These are phyloP conservation scores for Cryphonectria naterciae DNA, from an alignment of 2,329 filamentous ascomycete species.

Conservation along the genomic window DNA sequence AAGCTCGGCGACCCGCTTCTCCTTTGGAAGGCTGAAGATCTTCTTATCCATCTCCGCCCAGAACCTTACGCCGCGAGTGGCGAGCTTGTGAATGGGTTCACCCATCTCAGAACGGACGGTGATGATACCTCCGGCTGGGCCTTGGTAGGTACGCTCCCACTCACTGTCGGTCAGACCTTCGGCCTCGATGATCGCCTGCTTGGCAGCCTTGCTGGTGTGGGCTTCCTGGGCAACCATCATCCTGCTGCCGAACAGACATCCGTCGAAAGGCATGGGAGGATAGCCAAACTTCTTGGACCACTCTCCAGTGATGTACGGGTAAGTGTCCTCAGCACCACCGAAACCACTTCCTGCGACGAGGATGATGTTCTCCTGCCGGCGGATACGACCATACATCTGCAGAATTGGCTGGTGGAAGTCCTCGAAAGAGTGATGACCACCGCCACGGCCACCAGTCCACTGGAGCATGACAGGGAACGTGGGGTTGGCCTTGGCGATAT, in stretches of 20 bases:
- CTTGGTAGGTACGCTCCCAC: slow-evolving; percentile 95
- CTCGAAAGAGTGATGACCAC: slow-evolving; percentile 92
- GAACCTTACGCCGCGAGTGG: slow-evolving; percentile 92
- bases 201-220: slow-evolving; percentile 83
- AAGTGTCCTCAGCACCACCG: slow-evolving; percentile 86
- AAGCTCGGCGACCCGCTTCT: slow-evolving; percentile 85
- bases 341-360: slow-evolving; percentile 91
- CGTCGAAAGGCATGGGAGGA: slow-evolving; percentile 92
- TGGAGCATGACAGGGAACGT: slow-evolving; percentile 91
- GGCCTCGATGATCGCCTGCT: slow-evolving; percentile 87
- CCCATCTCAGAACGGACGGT: slow-evolving; percentile 99
- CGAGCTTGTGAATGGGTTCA: slow-evolving; percentile 98
- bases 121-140: slow-evolving; percentile 87
- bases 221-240: slow-evolving; percentile 96
- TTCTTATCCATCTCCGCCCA: slow-evolving; percentile 99
- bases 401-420: slow-evolving; percentile 93
- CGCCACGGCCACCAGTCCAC: slow-evolving; percentile 93
- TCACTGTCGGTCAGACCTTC: slow-evolving; percentile 78
- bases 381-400: slow-evolving; percentile 87
- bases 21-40: slow-evolving; percentile 95
- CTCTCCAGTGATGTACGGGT: slow-evolving; percentile 85
- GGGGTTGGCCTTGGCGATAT: slow-evolving; percentile 92
- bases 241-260: slow-evolving; percentile 85
- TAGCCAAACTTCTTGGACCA: slow-evolving; percentile 90
- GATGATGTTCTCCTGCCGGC: slow-evolving; percentile 84